phyloP scores from a whole-genome alignment of 2,329 filamentous ascomycete species.

The Mycosphaerella sp. region DNA sequence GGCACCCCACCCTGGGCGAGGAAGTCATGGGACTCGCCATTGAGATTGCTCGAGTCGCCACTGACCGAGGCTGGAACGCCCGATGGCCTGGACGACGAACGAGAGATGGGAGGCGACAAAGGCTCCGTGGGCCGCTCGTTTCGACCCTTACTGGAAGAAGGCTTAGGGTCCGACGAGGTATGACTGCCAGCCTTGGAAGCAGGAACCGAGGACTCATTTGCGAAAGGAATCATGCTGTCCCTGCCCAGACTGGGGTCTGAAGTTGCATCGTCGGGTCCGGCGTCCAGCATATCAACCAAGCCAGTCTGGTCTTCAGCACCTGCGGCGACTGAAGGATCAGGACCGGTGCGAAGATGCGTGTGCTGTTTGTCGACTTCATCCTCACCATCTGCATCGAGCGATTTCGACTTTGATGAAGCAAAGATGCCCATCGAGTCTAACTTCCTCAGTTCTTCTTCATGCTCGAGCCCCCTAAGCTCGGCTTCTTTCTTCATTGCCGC shows the following conservation, averaged over 20 bases:
- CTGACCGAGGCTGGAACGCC: slow-evolving; percentile 13
- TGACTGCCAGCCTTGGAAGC: slow-evolving; percentile 23
- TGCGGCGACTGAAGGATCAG: slow-evolving; percentile 38
- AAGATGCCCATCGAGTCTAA: slow-evolving; percentile 62
- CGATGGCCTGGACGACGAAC: slow-evolving; percentile 18
- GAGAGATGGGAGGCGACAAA: slow-evolving; percentile 32
- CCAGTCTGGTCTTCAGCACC: slow-evolving; percentile 27
- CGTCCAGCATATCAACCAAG: slow-evolving; percentile 28
- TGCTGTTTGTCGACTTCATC: slow-evolving; percentile 32
- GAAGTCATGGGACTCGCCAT: slow-evolving; percentile 35
- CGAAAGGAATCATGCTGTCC: slow-evolving; percentile 16
- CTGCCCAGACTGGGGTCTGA: slow-evolving; percentile 22
- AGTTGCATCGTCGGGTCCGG: slow-evolving; percentile 27
- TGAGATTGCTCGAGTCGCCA: slow-evolving; percentile 11
- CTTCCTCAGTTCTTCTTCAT: slow-evolving; percentile 64
- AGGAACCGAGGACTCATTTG: slow-evolving; percentile 20
- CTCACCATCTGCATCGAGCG: slow-evolving; percentile 44
- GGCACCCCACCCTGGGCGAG: slow-evolving; percentile 66
- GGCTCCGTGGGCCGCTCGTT: slow-evolving; percentile 29
- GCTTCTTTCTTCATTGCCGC: slow-evolving; percentile 71
- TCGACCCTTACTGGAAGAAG: slow-evolving; percentile 10
- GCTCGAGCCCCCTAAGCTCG: slow-evolving; percentile 65
- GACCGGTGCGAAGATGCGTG: slow-evolving; percentile 25
- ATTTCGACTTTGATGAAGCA: slow-evolving; percentile 38
- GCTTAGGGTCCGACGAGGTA: slow-evolving; percentile 19